Conservation (phyloP, 2,329 filamentous ascomycete species). For the Neurospora sp. region DNA sequence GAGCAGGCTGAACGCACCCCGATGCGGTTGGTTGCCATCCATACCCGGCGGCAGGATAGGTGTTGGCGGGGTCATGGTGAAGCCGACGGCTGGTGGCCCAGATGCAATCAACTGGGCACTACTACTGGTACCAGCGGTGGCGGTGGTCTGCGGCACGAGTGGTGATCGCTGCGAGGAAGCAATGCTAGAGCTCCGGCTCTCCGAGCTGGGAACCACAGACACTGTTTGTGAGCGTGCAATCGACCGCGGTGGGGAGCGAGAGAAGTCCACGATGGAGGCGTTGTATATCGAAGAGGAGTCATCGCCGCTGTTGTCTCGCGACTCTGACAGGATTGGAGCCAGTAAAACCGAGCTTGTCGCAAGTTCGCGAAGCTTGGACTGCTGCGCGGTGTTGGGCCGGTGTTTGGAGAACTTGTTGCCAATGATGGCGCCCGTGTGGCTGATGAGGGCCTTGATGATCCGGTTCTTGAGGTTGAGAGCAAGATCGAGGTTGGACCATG, state of each 20-base stretch:
- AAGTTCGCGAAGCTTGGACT: constrained; percentile 69
- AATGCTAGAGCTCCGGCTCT: constrained; percentile 44
- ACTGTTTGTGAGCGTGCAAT: constrained; percentile 39
- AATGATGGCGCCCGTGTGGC: constrained; percentile 90
- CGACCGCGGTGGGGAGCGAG: constrained; percentile 46
- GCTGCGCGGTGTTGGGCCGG: constrained; percentile 69
- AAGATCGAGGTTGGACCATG: constrained; percentile 95
- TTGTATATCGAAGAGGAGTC: constrained; percentile 47
- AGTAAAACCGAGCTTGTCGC: constrained; percentile 66
- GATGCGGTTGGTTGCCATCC: constrained; percentile 8
- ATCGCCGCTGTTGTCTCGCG: constrained; percentile 40
- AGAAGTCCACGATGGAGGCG: constrained; percentile 45
- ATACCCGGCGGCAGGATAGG: constrained; percentile 10
- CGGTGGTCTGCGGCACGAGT: constrained; percentile 15
- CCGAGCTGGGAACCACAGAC: constrained; percentile 32
- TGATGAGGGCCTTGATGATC: constrained; percentile 86
- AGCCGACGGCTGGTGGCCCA: not conserved
- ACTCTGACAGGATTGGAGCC: constrained; percentile 25
- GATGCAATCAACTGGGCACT: not conserved
- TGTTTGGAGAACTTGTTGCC: constrained; percentile 94
- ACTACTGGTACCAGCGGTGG: not conserved
- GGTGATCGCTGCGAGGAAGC: constrained; percentile 34
- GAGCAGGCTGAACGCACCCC: constrained; percentile 11
- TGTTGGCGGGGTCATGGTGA: constrained; percentile 24
- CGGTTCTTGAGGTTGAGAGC: constrained; percentile 89